Base-by-base conservation (phyloP, 768 basidiomycete species). In the Mycena galericulata region DNA sequence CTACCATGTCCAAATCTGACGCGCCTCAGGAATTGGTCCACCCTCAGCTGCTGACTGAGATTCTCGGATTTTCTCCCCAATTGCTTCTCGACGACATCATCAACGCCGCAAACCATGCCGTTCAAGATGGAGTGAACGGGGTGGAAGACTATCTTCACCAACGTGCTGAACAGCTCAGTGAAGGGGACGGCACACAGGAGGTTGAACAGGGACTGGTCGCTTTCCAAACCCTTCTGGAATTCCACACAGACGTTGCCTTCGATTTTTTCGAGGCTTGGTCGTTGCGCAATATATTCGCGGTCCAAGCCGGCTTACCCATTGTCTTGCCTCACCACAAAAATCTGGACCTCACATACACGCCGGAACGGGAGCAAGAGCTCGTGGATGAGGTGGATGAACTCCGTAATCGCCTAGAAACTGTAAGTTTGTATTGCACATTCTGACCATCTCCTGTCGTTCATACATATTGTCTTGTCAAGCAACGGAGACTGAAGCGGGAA, bases 181-280 rank as follows among this genome's bases (percentile, higher is more conserved):
- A 86, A 20, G 87, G 87, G 81, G 90, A 89, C 67, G 87, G 84
- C 73, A 89, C 84, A 14, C 87, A 91, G 64, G 92, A 93, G 67
- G 85, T 92, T 24, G 90, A 92, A 71, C 89, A 94, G 79, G 95
- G 95, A 2, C 80, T 96, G 2, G 91, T 94, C 55, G 87, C 93
- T 26, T 94, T 97, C 70, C 94, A 97, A 77, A 96, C 96, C 0
- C 85, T 97, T 47, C 85, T 98, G 17, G 94, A 96, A 75, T 89
- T 89, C 61, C 95, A 96, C 72, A 91, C 93, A 47, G 96, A 98
- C 75, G 86, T 94, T 49, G 96, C 95, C 0, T 94, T 97, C 67
- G 96, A 98, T 77, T 93, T 92, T 75, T 94, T 98, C 73, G 95
- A 96, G 79, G 91, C 90, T 0, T 97, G 96, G 95, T 90, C 89